phyloP scores from a whole-genome alignment of 2,329 filamentous ascomycete genomes.

The Ophiosphaerella narmari region DNA sequence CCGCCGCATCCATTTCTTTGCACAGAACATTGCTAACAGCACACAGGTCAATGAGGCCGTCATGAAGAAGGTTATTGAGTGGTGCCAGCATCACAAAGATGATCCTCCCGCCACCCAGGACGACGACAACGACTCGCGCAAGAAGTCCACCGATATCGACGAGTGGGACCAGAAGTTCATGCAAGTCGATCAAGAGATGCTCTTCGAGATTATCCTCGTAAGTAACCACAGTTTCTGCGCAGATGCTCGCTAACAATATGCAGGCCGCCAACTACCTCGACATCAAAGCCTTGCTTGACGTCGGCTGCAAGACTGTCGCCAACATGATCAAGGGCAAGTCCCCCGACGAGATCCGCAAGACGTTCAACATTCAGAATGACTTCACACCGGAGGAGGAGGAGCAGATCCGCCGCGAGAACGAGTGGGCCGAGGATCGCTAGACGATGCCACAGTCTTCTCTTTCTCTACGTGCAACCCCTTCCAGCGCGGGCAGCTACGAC shows the following conservation, averaged over 20 bases:
- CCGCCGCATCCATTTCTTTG: neutral
- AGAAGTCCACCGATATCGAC: constrained; percentile 98
- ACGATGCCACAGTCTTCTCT: constrained; percentile 1
- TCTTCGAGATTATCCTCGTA: constrained; percentile 98
- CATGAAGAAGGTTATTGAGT: constrained; percentile 94
- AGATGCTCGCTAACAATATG: constrained; percentile 16
- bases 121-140: constrained; percentile 90
- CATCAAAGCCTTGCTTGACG: constrained; percentile 96
- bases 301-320: constrained; percentile 98
- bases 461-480: neutral
- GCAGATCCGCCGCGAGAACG: constrained; percentile 70
- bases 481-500: neutral
- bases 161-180: constrained; percentile 99
- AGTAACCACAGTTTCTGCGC: constrained; percentile 32
- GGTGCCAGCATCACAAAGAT: constrained; percentile 93
- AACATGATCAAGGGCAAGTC: constrained; percentile 99
- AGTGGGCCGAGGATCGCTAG: constrained; percentile 54
- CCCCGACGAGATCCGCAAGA: constrained; percentile 98
- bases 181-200: constrained; percentile 99
- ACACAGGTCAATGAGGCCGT: constrained; percentile 83
- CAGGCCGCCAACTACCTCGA: constrained; percentile 98
- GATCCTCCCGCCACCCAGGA: constrained; percentile 83
- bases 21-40: constrained; percentile 29
- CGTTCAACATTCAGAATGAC: constrained; percentile 99
- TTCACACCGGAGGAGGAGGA: constrained; percentile 99